These are phyloP conservation scores for Paramecium pentaurelia DNA, from an alignment of 73 alveolate genomes.

Conservation along the genomic window DNA sequence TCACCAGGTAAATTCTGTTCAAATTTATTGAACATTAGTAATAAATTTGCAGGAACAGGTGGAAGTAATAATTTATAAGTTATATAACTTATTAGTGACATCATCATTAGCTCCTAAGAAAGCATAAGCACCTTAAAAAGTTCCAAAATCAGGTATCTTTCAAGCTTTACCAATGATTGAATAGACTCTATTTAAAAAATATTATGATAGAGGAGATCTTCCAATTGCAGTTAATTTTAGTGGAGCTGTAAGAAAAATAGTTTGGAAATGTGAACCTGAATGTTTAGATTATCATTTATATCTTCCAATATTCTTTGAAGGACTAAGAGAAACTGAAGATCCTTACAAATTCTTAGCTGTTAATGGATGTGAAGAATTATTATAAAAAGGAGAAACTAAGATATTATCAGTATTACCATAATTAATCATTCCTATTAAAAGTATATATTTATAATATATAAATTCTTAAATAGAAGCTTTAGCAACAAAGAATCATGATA, in stretches of 20 bases:
- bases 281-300: constrained; percentile 91
- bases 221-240: constrained; percentile 80
- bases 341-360: constrained; percentile 97
- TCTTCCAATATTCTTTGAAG: constrained; percentile 97
- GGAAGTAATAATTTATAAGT: constrained; percentile 46
- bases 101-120: constrained; percentile 65
- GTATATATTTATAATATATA: constrained; percentile 28
- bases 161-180: constrained; percentile 59
- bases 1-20: constrained; percentile 50
- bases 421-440: constrained; percentile 93
- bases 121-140: constrained; percentile 51
- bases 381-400: constrained; percentile 87
- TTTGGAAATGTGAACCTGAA: constrained; percentile 88
- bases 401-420: constrained; percentile 95
- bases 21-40: constrained; percentile 49
- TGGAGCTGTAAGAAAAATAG: constrained; percentile 74
- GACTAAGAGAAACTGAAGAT: constrained; percentile 95
- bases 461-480: constrained; percentile 83
- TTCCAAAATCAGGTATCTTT: constrained; percentile 55
- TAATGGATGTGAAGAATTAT: constrained; percentile 90
- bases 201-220: constrained; percentile 86
- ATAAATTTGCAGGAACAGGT: constrained; percentile 62
- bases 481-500: constrained; percentile 92
- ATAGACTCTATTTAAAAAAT: constrained; percentile 72
- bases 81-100: constrained; percentile 40